Conservation (phyloP, 139 green algal genomes). For the Picochlorum sp. region DNA sequence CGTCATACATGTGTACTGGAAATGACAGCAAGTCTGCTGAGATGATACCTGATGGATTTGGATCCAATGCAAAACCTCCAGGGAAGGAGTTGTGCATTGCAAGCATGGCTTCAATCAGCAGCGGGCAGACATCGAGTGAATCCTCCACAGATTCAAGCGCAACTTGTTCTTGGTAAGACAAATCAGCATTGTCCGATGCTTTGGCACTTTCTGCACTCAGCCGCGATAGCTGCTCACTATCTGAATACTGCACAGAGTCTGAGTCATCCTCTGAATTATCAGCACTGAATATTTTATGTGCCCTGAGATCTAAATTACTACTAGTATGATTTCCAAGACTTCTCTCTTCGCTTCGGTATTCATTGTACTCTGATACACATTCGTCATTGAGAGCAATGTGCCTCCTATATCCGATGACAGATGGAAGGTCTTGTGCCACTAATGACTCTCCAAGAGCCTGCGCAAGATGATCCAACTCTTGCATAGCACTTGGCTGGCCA, state of each 20-base stretch:
- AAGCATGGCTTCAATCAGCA: neutral
- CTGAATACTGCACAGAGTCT: too few species aligned
- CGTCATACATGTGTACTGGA: neutral
- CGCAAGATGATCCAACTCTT: slow-evolving; percentile 29
- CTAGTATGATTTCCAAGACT: slow-evolving; percentile 2
- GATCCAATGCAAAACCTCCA: neutral
- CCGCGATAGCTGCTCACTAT: too few species aligned
- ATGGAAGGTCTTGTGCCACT: slow-evolving; percentile 34
- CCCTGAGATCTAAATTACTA: too few species aligned
- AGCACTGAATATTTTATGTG: too few species aligned
- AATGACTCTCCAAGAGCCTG: slow-evolving; percentile 34
- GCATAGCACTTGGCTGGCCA: neutral
- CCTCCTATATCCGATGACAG: slow-evolving; percentile 36
- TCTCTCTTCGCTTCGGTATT: too few species aligned
- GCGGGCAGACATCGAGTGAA: neutral
- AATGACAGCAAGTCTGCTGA: slow-evolving; percentile 19
- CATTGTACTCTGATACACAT: too few species aligned
- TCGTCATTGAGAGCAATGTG: neutral
- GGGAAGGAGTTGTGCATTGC: neutral
- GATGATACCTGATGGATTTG: slow-evolving; percentile 14
- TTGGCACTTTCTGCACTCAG: too few species aligned
- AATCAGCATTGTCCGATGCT: too few species aligned
- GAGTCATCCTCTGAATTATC: too few species aligned
- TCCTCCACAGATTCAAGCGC: neutral
- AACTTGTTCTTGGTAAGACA: too few species aligned